Evolutionary conservation across 2,329 filamentous ascomycete species (phyloP).

Genomic region (Graphilbum sp.): DNA sequence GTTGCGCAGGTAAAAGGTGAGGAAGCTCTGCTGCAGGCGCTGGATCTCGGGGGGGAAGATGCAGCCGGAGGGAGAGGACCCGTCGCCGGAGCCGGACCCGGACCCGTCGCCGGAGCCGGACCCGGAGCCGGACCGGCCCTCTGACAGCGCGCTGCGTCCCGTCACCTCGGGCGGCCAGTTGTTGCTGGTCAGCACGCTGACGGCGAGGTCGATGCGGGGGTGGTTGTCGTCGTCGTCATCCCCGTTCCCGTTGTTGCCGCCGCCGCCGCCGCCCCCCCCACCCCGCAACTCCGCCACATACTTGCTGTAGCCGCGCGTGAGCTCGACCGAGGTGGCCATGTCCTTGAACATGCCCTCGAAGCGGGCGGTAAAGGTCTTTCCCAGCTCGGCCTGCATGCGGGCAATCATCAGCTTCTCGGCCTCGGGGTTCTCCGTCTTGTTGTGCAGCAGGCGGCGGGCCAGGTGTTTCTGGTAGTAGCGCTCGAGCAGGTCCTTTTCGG

Average conservation of each 20-base stretch:
- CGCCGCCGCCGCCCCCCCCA: conserved; percentile 17
- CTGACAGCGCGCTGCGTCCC: too few relatives aligned
- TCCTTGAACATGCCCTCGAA: conserved; percentile 98
- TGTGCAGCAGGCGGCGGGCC: conserved; percentile 70
- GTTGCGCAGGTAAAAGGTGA: conserved; percentile 73
- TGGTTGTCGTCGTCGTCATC: conserved; percentile 13
- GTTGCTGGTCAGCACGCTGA: conserved; percentile 80
- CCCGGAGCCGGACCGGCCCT: too few relatives aligned
- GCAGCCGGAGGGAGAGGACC: conserved; percentile 29
- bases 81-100: conserved; percentile 1
- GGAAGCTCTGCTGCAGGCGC: conserved; percentile 66
- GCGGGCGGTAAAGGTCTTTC: conserved; percentile 83
- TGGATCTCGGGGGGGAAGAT: conserved; percentile 63
- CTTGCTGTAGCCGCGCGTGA: conserved; percentile 60
- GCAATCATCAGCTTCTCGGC: conserved; percentile 92
- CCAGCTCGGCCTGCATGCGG: conserved; percentile 92
- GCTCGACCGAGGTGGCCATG: conserved; percentile 72
- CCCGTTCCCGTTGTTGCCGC: too few relatives aligned
- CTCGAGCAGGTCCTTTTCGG: conserved; percentile 90
- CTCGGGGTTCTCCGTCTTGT: conserved; percentile 78
- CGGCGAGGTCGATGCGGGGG: conserved; percentile 58
- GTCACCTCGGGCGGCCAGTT: conserved; percentile 91
- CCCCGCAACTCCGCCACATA: conserved; percentile 39
- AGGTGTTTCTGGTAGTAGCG: conserved; percentile 97
- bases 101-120: conserved; percentile 27